These are phyloP conservation scores for Geotrichum citri-aurantii DNA, from an alignment of 1,139 yeast genomes.

Conservation along the genomic window DNA sequence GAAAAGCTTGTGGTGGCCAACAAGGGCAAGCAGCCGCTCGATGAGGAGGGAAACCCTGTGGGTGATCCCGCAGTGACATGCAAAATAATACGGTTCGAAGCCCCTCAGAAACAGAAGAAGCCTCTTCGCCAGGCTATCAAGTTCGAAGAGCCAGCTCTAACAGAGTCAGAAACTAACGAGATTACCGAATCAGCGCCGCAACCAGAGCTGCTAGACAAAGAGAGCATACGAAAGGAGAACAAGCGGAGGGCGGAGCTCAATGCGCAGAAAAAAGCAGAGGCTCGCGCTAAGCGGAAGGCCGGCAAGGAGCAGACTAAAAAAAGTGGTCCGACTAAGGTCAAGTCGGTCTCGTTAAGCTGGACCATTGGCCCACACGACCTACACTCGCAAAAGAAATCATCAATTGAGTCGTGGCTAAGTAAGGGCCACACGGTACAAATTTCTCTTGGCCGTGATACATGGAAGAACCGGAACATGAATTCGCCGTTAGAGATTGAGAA, in stretches of 20 bases:
- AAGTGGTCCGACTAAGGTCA: conserved; percentile 28
- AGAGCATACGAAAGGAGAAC: conserved; percentile 16
- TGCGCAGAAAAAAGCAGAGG: conserved; percentile 11
- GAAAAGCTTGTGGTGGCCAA: conserved; percentile 25
- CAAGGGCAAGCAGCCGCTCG: conserved; percentile 15
- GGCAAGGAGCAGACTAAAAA: conserved; percentile 21
- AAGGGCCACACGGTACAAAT: conserved; percentile 32
- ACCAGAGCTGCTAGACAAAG: conserved; percentile 1
- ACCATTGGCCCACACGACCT: conserved; percentile 32
- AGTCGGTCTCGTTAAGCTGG: conserved; percentile 34
- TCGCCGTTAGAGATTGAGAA: conserved; percentile 30
- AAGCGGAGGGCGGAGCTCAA: conserved; percentile 2
- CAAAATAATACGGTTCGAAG: conserved; percentile 4
- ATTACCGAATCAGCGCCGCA: not conserved
- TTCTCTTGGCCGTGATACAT: conserved; percentile 27
- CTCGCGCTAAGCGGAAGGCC: conserved; percentile 14
- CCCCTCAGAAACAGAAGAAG: not conserved
- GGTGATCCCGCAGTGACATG: conserved; percentile 12
- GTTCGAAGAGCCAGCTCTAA: not conserved
- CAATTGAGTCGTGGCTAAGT: conserved; percentile 31
- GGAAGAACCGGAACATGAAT: conserved; percentile 17
- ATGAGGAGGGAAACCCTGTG: conserved; percentile 17
- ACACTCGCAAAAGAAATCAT: conserved; percentile 35
- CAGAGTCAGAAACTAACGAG: not conserved
- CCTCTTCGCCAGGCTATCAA: not conserved